Base-by-base conservation (phyloP, 768 basidiomycete species). In the Suillus brevipes region DNA sequence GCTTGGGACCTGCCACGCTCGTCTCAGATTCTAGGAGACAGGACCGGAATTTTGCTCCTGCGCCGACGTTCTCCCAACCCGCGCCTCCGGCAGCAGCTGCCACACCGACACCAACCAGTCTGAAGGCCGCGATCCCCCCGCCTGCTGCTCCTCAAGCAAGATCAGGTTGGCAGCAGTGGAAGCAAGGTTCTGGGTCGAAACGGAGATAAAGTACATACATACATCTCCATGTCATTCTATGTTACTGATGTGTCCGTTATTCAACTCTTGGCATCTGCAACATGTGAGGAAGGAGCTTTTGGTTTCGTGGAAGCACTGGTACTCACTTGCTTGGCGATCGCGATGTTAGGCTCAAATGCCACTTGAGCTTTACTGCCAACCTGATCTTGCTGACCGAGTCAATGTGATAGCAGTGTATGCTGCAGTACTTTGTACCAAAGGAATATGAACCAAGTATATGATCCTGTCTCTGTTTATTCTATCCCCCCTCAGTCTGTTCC, bases 151-250 rank as follows among this genome's bases (percentile, higher is more conserved):
- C 52, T 23, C 68, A 71, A 8, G 23, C 56, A 25, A 75, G 78
- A 56, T 81, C 83, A 28, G 84, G 81, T 47, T 88, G 87, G 87
- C 85, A 87, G 73, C 83, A 87, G 62, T 88, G 78, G 73, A 75
- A 74, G 42, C 73, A 72, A 63, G 71, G 68, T 56, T 68, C 34
- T 14, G 61, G 57, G 8, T 65, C 66, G 14, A 71, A 56, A 60
- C 74, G 69, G 60, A 71, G 55, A 61, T 77, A 65, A 47, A 62
- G 18, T 65, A 61, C 52, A 14, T 56, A 18, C 31, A 45, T 64
- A 25, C 28, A 34, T 58, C 5, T 16, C 9, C 31, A 43, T 37
- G 18, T 40, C n/a, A 6, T n/a, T 43, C 28, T 25, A 25, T 60
- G 34, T 37, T 62, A n/a, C 34, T 31, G 50, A 61, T 60, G 13